These are phyloP conservation scores for Mucor indicus DNA, from an alignment of 371 early-diverging fungal genomes.

Conservation along the genomic window DNA sequence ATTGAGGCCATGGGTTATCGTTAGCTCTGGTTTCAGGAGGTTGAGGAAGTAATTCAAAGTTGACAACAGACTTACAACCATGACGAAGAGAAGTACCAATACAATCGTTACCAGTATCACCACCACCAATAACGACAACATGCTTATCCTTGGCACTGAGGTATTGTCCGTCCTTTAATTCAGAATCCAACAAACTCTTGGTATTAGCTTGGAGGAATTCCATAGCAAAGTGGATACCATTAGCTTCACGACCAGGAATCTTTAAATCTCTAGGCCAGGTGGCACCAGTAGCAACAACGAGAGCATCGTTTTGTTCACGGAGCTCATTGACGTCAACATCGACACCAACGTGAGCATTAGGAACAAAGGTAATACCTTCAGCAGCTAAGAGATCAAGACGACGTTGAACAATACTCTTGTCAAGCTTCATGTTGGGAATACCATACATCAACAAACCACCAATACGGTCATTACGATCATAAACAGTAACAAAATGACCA, in stretches of 20 bases:
- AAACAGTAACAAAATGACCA: conserved; percentile 92
- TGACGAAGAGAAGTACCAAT: conserved; percentile 93
- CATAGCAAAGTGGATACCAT: conserved; percentile 97
- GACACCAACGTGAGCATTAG: conserved; percentile 85
- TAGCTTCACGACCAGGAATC: conserved; percentile 81
- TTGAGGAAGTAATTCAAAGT: conserved; percentile 95
- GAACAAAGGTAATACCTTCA: conserved; percentile 88
- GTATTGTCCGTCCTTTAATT: conserved; percentile 69
- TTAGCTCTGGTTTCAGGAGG: conserved; percentile 78
- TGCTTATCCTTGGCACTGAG: conserved; percentile 88
- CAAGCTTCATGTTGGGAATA: conserved; percentile 99
- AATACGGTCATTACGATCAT: conserved; percentile 92
- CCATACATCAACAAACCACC: conserved; percentile 98
- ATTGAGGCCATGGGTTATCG: conserved; percentile 98
- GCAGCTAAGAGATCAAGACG: conserved; percentile 89
- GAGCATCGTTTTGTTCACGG: conserved; percentile 68
- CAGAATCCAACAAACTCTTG: conserved; percentile 78
- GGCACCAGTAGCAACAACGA: conserved; percentile 91
- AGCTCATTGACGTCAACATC: conserved; percentile 69
- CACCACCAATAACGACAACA: conserved; percentile 97
- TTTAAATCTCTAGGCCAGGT: conserved; percentile 95
- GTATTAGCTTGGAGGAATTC: conserved; percentile 92
- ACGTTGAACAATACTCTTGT: conserved; percentile 90
- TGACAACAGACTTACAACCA: conserved; percentile 85
- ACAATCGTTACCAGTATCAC: conserved; percentile 97